phyloP scores from a whole-genome alignment of 805 yeast genomes.

The Candida ovalis region DNA sequence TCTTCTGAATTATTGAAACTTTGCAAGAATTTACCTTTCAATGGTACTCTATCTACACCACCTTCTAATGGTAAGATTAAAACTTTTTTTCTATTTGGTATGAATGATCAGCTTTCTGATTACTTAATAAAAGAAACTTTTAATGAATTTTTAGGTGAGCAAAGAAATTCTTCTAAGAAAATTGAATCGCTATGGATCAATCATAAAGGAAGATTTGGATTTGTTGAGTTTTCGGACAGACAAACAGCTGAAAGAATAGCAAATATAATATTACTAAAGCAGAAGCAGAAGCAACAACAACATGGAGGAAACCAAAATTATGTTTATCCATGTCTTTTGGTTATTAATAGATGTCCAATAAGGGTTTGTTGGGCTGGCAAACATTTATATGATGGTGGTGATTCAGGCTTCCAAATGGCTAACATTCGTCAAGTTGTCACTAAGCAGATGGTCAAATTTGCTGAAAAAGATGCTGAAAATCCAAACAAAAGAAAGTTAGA shows the following conservation, averaged over 20 bases:
- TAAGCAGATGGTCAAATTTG: constrained; percentile 50
- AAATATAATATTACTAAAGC: constrained; percentile 10
- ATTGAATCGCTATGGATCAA: constrained; percentile 47
- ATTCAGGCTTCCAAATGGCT: constrained; percentile 41
- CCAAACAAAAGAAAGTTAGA: neutral
- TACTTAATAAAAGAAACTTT: constrained; percentile 53
- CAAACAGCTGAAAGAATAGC: constrained; percentile 48
- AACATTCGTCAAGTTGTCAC: constrained; percentile 48
- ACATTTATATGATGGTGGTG: constrained; percentile 31
- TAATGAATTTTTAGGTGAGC: constrained; percentile 25
- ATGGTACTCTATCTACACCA: constrained; percentile 44
- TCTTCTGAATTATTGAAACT: constrained; percentile 47
- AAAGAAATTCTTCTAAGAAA: constrained; percentile 6
- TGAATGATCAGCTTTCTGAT: constrained; percentile 63
- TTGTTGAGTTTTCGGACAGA: constrained; percentile 48
- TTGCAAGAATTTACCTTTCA: constrained; percentile 62
- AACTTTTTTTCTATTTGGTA: constrained; percentile 73
- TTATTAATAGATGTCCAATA: constrained; percentile 40
- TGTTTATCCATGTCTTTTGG: constrained; percentile 30
- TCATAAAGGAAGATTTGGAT: constrained; percentile 63
- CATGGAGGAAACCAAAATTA: constrained; percentile 1
- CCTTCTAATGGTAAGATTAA: constrained; percentile 40
- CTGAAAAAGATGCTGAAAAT: constrained; percentile 35
- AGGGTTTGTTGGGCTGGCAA: constrained; percentile 56
- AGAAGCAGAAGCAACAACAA: neutral